A percentile compares a stretch with the other conserved stretches of the same genome.
These are phyloP conservation scores for Yamadazyma triangularis DNA, from an alignment of 1,139 yeast species.

Conservation along the genomic window DNA sequence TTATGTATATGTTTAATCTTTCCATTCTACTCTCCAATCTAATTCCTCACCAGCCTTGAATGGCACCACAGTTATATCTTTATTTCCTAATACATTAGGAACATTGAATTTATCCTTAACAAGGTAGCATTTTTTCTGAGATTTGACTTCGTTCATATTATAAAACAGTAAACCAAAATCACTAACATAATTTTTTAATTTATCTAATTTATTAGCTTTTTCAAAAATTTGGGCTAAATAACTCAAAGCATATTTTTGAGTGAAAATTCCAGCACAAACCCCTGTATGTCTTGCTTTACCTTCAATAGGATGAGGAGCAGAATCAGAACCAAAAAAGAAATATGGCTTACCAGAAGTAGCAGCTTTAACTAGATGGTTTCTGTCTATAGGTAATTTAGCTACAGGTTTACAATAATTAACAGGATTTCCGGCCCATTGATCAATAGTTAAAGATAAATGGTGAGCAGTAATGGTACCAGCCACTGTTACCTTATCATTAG, in stretches of 20 bases:
- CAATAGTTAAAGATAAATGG: constrained; percentile 82
- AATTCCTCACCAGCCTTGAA: constrained; percentile 79
- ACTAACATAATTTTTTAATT: constrained; percentile 69
- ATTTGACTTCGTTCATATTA: constrained; percentile 37
- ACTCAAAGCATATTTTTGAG: constrained; percentile 78
- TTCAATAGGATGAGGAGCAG: constrained; percentile 91
- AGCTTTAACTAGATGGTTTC: constrained; percentile 74
- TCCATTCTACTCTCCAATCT: constrained; percentile 79
- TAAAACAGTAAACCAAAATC: constrained; percentile 73
- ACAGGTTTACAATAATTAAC: constrained; percentile 96
- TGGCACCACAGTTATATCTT: constrained; percentile 68
- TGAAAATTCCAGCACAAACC: constrained; percentile 96
- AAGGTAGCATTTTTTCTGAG: constrained; percentile 45
- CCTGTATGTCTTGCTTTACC: constrained; percentile 73
- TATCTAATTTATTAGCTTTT: constrained; percentile 54
- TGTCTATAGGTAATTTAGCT: constrained; percentile 86
- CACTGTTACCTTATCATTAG: constrained; percentile 49
- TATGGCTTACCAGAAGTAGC: constrained; percentile 91
- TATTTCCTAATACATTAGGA: constrained; percentile 54
- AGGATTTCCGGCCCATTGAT: constrained; percentile 96
- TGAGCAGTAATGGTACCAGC: constrained; percentile 97
- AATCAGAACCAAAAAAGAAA: constrained; percentile 95
- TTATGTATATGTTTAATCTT: constrained; percentile 13
- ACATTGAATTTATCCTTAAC: constrained; percentile 48
- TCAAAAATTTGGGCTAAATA: constrained; percentile 89